Percentiles rank a stretch among this genome's conserved stretches.
Conservation (phyloP, 192 early-diverging fungal species). For the Funneliformis mosseae region DNA sequence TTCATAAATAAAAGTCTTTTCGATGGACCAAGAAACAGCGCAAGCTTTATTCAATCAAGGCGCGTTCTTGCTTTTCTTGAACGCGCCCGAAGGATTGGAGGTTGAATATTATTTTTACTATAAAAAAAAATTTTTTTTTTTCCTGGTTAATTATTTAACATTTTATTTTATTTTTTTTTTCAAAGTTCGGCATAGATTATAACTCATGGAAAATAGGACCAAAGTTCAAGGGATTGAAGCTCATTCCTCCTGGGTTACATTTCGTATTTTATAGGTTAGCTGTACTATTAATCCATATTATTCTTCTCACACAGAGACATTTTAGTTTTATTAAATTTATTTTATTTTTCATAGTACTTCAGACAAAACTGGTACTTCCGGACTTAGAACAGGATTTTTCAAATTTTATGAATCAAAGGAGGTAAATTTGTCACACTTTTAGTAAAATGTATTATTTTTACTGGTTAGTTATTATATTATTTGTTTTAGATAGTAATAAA, state of each 20-base stretch:
- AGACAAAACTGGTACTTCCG: conserved; percentile 50
- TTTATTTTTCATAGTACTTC: conserved; percentile 34
- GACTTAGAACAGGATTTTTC: conserved; percentile 77
- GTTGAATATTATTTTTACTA: background rate
- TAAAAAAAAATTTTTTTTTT: background rate
- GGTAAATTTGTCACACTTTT: conserved; percentile 40
- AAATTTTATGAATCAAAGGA: conserved; percentile 66
- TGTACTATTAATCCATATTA: background rate
- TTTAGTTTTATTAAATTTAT: background rate
- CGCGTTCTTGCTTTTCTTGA: conserved; percentile 78
- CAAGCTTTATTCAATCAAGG: conserved; percentile 75
- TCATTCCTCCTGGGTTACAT: conserved; percentile 93
- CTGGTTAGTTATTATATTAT: conserved; percentile 34
- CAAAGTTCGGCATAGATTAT: conserved; percentile 88
- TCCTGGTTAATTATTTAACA: background rate
- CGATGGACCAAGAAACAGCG: conserved; percentile 85
- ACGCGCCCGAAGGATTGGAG: conserved; percentile 71
- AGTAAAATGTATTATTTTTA: background rate
- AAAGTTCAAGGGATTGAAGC: conserved; percentile 87
- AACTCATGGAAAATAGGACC: conserved; percentile 91
- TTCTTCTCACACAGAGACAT: background rate
- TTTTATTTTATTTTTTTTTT: no score
- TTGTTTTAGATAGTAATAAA: conserved; percentile 69
- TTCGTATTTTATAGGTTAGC: conserved; percentile 76
- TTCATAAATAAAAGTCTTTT: background rate